Percentiles rank a stretch among this genome's conserved stretches.
phyloP scores from a whole-genome alignment of 1,284 basidiomycete species.

The Macrocybe sp. region DNA sequence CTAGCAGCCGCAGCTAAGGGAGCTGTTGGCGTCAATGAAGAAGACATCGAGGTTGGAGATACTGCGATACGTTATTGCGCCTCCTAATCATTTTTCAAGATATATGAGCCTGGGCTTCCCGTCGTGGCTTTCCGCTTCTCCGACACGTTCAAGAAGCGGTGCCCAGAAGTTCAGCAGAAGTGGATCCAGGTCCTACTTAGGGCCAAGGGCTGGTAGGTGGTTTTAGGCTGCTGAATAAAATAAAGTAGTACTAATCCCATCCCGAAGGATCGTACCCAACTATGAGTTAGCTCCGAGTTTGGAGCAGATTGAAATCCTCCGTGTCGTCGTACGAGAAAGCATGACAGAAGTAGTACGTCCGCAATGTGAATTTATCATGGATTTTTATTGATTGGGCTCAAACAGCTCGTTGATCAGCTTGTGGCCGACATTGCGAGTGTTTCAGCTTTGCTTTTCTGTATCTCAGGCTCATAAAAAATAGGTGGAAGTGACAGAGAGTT shows the following conservation, averaged over 20 bases:
- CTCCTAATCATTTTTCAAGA: slow-evolving; percentile 30
- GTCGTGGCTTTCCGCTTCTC: slow-evolving; percentile 92
- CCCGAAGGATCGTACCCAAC: slow-evolving; percentile 75
- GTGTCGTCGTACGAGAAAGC: slow-evolving; percentile 83
- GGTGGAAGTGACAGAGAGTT: slow-evolving; percentile 57
- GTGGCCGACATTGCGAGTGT: slow-evolving; percentile 54
- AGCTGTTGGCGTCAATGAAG: slow-evolving; percentile 36
- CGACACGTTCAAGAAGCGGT: slow-evolving; percentile 63
- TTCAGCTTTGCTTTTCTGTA: too few relatives aligned
- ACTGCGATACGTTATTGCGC: slow-evolving; percentile 3
- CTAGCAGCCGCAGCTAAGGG: slow-evolving; percentile 32
- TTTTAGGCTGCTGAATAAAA: neutral
- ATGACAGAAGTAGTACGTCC: slow-evolving; percentile 50
- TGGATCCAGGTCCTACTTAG: slow-evolving; percentile 86
- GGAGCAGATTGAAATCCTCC: slow-evolving; percentile 72
- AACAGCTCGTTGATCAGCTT: slow-evolving; percentile 58
- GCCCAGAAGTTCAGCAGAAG: slow-evolving; percentile 78
- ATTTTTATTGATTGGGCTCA: slow-evolving; percentile 3
- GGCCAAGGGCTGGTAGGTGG: slow-evolving; percentile 64
- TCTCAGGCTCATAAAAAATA: slow-evolving; percentile 15
- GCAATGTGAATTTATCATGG: neutral
- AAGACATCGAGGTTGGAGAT: slow-evolving; percentile 47
- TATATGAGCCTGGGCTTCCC: slow-evolving; percentile 77
- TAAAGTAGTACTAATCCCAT: neutral
- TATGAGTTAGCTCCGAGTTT: slow-evolving; percentile 76